Evolutionary conservation across 495 filamentous ascomycete genomes (phyloP).

Genomic region (Neurospora pannonica): DNA sequence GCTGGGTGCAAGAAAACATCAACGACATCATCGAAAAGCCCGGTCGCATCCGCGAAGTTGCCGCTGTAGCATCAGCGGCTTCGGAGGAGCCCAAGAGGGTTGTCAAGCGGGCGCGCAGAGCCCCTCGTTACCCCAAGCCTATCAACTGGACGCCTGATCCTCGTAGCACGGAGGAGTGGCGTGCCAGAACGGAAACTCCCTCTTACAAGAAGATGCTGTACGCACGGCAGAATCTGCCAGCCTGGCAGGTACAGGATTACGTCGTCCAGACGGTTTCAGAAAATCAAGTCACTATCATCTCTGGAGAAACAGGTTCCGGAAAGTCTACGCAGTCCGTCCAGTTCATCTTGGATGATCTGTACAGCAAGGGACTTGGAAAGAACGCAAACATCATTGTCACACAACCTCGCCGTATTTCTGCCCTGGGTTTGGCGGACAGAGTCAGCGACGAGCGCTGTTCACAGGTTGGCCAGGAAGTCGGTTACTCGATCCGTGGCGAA

Average conservation of each 20-base stretch:
- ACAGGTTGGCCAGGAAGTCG: conserved; percentile 76
- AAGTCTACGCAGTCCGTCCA: conserved; percentile 97
- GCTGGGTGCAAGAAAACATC: conserved; percentile 81
- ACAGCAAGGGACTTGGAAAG: conserved; percentile 60
- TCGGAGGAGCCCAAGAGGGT: conserved; percentile 33
- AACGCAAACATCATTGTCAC: conserved; percentile 91
- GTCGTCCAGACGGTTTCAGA: conserved; percentile 63
- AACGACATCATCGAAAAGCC: conserved; percentile 69
- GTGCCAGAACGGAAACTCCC: conserved; percentile 35
- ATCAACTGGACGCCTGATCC: conserved; percentile 35
- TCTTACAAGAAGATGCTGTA: conserved; percentile 61
- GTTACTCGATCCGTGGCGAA: conserved; percentile 91
- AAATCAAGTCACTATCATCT: conserved; percentile 88
- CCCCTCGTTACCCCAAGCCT: conserved; percentile 43
- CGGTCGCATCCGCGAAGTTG: conserved; percentile 72
- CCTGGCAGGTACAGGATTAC: conserved; percentile 71
- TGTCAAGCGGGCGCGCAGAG: conserved; percentile 18
- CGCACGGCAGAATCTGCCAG: conserved; percentile 65
- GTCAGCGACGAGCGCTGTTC: conserved; percentile 87
- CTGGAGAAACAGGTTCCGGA: conserved; percentile 91
- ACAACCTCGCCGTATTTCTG: conserved; percentile 89
- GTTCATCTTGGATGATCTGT: conserved; percentile 89
- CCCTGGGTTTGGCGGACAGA: conserved; percentile 84
- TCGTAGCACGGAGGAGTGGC: conserved; percentile 37
- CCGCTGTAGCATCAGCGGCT: conserved; percentile 52